phyloP scores from a whole-genome alignment of 2,329 filamentous ascomycete genomes.

The Cladorrhinum sp. region DNA sequence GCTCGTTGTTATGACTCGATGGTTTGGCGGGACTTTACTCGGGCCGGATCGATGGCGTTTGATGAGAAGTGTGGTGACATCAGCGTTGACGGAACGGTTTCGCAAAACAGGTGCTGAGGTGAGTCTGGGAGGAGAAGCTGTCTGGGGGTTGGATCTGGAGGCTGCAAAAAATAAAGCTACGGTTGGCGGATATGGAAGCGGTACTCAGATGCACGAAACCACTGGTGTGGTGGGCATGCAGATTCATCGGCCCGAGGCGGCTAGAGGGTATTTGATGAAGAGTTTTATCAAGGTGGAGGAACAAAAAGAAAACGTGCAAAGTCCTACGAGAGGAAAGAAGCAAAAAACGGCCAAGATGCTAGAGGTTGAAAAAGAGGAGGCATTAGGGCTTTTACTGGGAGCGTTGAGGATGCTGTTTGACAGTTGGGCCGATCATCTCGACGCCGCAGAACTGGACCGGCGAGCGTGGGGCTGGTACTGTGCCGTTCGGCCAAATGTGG shows the following conservation, averaged over 20 bases:
- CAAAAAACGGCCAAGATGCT: constrained; percentile 52
- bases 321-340: constrained; percentile 21
- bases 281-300: constrained; percentile 49
- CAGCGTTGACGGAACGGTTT: constrained; percentile 51
- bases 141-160: constrained; percentile 60
- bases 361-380: constrained; percentile 63
- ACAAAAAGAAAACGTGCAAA: background rate
- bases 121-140: constrained; percentile 47
- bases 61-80: constrained; percentile 56
- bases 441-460: constrained; percentile 64
- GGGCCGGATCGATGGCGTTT: constrained; percentile 61
- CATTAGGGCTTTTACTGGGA: constrained; percentile 66
- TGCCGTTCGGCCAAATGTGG: constrained; percentile 71
- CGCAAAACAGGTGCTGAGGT: constrained; percentile 42
- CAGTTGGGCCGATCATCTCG: constrained; percentile 69
- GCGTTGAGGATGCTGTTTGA: constrained; percentile 68
- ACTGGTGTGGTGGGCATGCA: constrained; percentile 55
- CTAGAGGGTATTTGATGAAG: constrained; percentile 55
- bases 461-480: constrained; percentile 82
- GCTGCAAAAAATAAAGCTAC: constrained; percentile 40
- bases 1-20: constrained; percentile 58
- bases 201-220: constrained; percentile 26
- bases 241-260: constrained; percentile 70
- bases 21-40: constrained; percentile 61
- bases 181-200: constrained; percentile 27